phyloP scores from a whole-genome alignment of 2,329 filamentous ascomycete species.

The Orbilia javanica region DNA sequence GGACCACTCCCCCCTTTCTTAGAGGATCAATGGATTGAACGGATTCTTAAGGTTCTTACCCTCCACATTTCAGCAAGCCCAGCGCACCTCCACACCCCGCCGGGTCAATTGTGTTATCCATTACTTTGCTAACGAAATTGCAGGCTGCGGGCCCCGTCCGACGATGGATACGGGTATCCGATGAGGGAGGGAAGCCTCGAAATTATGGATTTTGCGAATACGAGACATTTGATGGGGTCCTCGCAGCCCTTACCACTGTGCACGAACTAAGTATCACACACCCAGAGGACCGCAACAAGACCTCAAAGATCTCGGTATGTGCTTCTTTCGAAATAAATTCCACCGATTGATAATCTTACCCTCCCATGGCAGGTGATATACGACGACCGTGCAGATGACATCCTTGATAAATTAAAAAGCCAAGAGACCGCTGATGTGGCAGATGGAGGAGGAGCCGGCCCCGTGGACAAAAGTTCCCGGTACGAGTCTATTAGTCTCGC shows the following conservation, averaged over 20 bases:
- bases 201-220: slow-evolving; percentile 97
- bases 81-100: not conserved
- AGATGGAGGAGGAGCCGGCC: slow-evolving; percentile 71
- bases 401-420: slow-evolving; percentile 57
- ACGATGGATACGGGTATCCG: slow-evolving; percentile 84
- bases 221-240: slow-evolving; percentile 82
- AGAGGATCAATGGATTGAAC: slow-evolving; percentile 82
- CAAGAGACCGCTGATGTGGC: slow-evolving; percentile 31
- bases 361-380: slow-evolving; percentile 62
- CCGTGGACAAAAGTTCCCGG: slow-evolving; percentile 72
- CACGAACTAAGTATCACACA: slow-evolving; percentile 33
- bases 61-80: no score
- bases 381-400: slow-evolving; percentile 63
- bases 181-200: slow-evolving; percentile 83
- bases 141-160: slow-evolving; percentile 71
- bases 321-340: not conserved
- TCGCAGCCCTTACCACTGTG: slow-evolving; percentile 33
- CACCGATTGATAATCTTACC: not conserved
- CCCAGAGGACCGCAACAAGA: slow-evolving; percentile 76
- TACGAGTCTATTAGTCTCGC: slow-evolving; percentile 77
- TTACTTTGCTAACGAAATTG: slow-evolving; percentile 1
- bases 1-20: slow-evolving; percentile 82
- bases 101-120: not conserved
- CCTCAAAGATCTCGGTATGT: slow-evolving; percentile 60
- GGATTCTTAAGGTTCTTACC: slow-evolving; percentile 71